A percentile compares a stretch with the other conserved stretches of the same genome.
phyloP scores from a whole-genome alignment of 352 stramenopile species.

The Pythium vanterpoolii region DNA sequence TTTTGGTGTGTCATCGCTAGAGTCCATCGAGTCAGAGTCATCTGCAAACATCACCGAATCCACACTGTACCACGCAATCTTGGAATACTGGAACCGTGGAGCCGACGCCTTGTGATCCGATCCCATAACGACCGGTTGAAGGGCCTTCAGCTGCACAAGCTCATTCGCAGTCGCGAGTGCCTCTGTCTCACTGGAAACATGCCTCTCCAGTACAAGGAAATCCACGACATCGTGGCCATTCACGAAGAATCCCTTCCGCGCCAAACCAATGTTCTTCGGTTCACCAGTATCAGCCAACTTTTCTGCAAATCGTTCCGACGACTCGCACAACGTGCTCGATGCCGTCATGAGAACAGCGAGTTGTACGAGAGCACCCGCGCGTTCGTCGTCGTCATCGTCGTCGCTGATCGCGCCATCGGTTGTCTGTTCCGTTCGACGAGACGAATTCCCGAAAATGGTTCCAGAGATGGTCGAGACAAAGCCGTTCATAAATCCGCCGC shows the following conservation, averaged over 20 bases:
- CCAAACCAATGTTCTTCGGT: slow-evolving; percentile 28
- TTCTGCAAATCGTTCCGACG: slow-evolving; percentile 61
- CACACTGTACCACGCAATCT: slow-evolving; percentile 76
- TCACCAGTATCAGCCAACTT: slow-evolving; percentile 34
- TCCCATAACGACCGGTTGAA: slow-evolving; percentile 40
- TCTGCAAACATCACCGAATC: slow-evolving; percentile 72
- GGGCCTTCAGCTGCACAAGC: slow-evolving; percentile 64
- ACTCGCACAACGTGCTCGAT: slow-evolving; percentile 56
- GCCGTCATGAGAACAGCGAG: slow-evolving; percentile 68
- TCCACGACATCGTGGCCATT: slow-evolving; percentile 73
- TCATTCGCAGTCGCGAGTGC: slow-evolving; percentile 72
- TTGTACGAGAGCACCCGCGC: slow-evolving; percentile 51
- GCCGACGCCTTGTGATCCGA: slow-evolving; percentile 4
- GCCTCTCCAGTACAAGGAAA: slow-evolving; percentile 64
- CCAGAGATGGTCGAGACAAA: slow-evolving; percentile 79
- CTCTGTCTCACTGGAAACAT: slow-evolving; percentile 53
- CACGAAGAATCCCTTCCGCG: slow-evolving; percentile 70
- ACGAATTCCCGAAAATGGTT: slow-evolving; percentile 65
- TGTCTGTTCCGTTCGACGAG: slow-evolving; percentile 43
- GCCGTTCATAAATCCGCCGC: slow-evolving; percentile 72
- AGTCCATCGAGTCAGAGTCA: slow-evolving; percentile 71
- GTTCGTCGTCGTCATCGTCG: slow-evolving; percentile 57
- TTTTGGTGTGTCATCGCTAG: slow-evolving; percentile 43
- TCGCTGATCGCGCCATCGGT: slow-evolving; percentile 32
- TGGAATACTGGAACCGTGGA: slow-evolving; percentile 69